Evolutionary conservation across 306 rosid species (phyloP), one percentile per base, ranked within the genome.

Genomic region (apple (Malus domestica)): DNA sequence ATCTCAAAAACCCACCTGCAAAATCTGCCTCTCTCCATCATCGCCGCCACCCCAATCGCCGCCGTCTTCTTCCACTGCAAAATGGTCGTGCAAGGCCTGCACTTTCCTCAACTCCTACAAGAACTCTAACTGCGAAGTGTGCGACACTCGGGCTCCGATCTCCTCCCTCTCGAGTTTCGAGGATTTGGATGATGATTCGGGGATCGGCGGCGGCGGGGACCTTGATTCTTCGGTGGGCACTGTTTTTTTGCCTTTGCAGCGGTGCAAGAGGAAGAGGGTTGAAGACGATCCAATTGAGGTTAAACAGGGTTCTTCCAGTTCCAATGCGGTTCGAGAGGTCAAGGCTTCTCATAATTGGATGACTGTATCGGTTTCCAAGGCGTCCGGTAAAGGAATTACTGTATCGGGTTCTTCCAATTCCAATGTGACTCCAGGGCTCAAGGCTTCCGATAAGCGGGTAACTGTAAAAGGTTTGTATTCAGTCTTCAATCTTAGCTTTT

Each of bases 71-170:
- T 67, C 83, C 22, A 40, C 81, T 35, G 75, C 96, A 5, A 89
- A 87, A 83, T 93, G 98, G 98, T 76, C 96, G 6, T 92, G 97
- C 90, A 94, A 85, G 77, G 94, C 92, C 22, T 94, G 98, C 90
- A 94, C 97, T 55, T 88, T 94, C 74, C 75, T 92, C 67, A 94
- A 94, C 89, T 84, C 90, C 0, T 92, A 86, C 72, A 87, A 80
- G 25, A 85, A 68, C 76, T 40, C 93, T 13, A 76, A 77, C 49
- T 92, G 97, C 81, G 85, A 89, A 12, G 76, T 95, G 63, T 92
- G 98, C 29, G 86, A 67, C 67, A 83, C 96, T 14, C 88, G 96
- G 67, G 86, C 87, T 72, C 85, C 90, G 3, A 83, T 85, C 68
- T 86, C 87, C 20, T 89, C 96, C 10, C 79, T 88, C 20, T 88